Evolutionary conservation across 2,329 filamentous ascomycete genomes (phyloP).

Genomic region (Microascus cirrosus): DNA sequence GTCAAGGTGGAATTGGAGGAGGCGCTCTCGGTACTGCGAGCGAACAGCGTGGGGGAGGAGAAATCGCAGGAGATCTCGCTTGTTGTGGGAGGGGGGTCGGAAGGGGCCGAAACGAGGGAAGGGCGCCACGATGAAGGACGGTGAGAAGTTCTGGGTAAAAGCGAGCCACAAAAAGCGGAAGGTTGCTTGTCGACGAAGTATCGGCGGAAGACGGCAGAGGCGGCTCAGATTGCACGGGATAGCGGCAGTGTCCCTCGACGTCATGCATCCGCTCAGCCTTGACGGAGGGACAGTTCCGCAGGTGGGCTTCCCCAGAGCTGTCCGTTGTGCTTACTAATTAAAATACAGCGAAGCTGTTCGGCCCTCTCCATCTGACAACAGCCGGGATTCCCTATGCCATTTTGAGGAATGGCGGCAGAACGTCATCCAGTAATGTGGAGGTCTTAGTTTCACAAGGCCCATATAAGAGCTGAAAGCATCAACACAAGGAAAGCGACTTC

Average conservation of each 20-base stretch:
- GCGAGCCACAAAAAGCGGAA: neutral
- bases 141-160: neutral
- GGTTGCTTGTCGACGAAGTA: neutral
- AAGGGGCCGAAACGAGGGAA: conserved; percentile 26
- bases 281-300: too few species aligned
- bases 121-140: conserved; percentile 28
- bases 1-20: conserved; percentile 63
- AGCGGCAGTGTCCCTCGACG: too few species aligned
- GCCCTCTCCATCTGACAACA: too few species aligned
- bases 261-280: neutral
- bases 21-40: conserved; percentile 51
- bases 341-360: too few species aligned
- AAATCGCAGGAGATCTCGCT: conserved; percentile 46
- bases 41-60: conserved; percentile 55
- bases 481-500: too few species aligned
- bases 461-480: too few species aligned
- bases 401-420: too few species aligned
- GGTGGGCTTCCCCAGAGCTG: too few species aligned
- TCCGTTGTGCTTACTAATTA: too few species aligned
- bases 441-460: too few species aligned
- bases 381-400: too few species aligned
- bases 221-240: neutral
- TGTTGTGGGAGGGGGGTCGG: conserved; percentile 22
- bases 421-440: too few species aligned
- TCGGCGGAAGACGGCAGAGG: neutral